Conservation (phyloP, 2,329 filamentous ascomycete genomes). For the Pseudogymnoascus sp. region DNA sequence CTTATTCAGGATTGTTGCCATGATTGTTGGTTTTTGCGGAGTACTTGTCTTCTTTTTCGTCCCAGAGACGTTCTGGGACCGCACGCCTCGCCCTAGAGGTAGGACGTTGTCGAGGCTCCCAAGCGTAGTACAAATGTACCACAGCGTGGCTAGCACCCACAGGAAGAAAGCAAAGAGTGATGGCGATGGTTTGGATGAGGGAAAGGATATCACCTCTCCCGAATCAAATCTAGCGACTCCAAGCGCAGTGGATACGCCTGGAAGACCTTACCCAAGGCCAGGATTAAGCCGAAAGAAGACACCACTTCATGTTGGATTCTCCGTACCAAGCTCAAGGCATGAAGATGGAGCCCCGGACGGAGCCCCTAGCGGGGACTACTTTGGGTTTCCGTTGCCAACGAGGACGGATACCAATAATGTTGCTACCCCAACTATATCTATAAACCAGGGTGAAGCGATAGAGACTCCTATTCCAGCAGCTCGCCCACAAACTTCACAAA, state of each 20-base stretch:
- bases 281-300: background rate
- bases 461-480: background rate
- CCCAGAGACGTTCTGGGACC: constrained; percentile 93
- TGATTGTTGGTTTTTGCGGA: constrained; percentile 65
- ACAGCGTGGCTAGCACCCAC: constrained; percentile 12
- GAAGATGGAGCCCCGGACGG: background rate
- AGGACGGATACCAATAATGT: background rate
- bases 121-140: constrained; percentile 19
- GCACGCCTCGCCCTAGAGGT: constrained; percentile 51
- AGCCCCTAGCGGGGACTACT: background rate
- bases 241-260: background rate
- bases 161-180: constrained; percentile 2
- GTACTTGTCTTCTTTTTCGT: constrained; percentile 79
- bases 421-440: constrained; percentile 1
- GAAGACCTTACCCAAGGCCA: background rate
- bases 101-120: constrained; percentile 12
- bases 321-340: background rate
- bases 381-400: background rate
- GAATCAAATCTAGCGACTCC: background rate
- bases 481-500: background rate
- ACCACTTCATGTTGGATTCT: background rate
- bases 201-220: background rate
- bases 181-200: background rate
- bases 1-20: constrained; percentile 62
- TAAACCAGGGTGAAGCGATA: background rate